Conservation (phyloP, 495 filamentous ascomycete species). For the Aspergillus affinis region DNA sequence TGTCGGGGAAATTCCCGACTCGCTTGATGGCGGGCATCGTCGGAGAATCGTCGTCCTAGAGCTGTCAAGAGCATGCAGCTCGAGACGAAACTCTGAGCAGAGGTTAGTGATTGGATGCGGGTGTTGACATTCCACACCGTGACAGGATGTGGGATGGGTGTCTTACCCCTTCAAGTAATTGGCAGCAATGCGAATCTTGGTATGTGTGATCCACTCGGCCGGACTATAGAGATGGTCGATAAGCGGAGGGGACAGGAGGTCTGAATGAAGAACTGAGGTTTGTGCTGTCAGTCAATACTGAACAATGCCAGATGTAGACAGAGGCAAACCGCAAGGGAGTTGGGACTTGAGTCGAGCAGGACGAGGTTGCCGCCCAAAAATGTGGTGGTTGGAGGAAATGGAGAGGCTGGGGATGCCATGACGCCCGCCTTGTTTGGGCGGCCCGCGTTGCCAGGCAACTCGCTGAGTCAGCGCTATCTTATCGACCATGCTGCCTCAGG, state of each 20-base stretch:
- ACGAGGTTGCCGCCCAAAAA: conserved; percentile 24
- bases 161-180: neutral
- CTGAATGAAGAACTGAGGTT: neutral
- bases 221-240: neutral
- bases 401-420: conserved; percentile 37
- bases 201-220: neutral
- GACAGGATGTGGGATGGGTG: conserved; percentile 1
- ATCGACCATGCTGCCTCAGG: conserved; percentile 1
- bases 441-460: conserved; percentile 33
- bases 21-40: conserved; percentile 36
- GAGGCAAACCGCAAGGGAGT: neutral
- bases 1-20: conserved; percentile 29
- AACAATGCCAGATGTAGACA: neutral
- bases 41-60: conserved; percentile 12
- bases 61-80: conserved; percentile 42
- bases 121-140: neutral
- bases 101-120: conserved; percentile 6
- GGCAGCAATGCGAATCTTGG: neutral
- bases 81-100: conserved; percentile 34
- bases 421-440: conserved; percentile 26
- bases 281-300: conserved; percentile 7
- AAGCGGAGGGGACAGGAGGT: neutral
- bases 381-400: conserved; percentile 42
- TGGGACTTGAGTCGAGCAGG: conserved; percentile 2
- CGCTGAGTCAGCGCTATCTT: conserved; percentile 24